Conservation (phyloP, 352 stramenopile genomes). For the Blastocystis hominis region DNA sequence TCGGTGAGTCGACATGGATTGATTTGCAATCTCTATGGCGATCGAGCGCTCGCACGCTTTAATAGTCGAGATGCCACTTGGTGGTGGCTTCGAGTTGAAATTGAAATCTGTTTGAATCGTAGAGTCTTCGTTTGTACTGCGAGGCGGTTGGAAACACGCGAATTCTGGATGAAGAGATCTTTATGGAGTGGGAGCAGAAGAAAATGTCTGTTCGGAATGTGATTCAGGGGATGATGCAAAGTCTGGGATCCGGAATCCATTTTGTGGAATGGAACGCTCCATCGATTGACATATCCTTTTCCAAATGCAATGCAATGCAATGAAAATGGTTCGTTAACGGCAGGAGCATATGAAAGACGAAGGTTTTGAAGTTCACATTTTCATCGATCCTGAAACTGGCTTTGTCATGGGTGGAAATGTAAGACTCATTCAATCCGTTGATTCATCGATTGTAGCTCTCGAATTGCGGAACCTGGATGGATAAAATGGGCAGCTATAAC, state of each 20-base stretch:
- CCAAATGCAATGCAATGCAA: not conserved
- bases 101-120: not conserved
- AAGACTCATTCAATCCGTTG: not conserved
- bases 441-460: not conserved
- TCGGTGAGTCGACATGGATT: constrained; percentile 51
- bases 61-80: constrained; percentile 60
- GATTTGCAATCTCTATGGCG: constrained; percentile 59
- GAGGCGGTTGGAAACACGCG: not conserved
- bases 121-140: not conserved
- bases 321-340: not conserved
- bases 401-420: constrained; percentile 58
- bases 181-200: not conserved
- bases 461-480: constrained; percentile 62
- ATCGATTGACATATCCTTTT: constrained; percentile 57
- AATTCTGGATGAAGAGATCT: not conserved
- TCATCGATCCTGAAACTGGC: constrained; percentile 42
- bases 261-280: constrained; percentile 58
- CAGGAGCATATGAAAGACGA: constrained; percentile 58
- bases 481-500: constrained; percentile 60
- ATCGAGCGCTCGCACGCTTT: constrained; percentile 38
- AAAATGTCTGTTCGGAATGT: constrained; percentile 36
- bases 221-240: constrained; percentile 51
- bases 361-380: constrained; percentile 56
- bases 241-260: constrained; percentile 43
- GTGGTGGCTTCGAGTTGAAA: constrained; percentile 56